Base-by-base conservation (phyloP, 1,284 basidiomycete species). In the Ceratobasidium sp. region DNA sequence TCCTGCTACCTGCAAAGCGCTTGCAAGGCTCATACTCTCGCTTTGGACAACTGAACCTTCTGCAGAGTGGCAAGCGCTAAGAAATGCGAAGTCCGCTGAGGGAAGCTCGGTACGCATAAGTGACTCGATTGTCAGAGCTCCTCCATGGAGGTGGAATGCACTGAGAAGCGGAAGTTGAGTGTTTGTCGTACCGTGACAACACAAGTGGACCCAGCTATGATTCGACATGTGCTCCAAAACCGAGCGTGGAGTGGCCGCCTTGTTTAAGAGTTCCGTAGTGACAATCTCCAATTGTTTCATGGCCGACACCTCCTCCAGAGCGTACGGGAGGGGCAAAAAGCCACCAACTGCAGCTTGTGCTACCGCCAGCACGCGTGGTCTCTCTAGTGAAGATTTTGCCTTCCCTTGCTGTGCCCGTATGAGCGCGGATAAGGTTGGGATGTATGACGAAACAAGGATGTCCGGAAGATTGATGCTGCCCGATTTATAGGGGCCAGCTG, bases 21-120 rank as follows among this genome's bases (percentile, higher is more conserved):
- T 61, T 26, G 77, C 77, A 3, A 78, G 57, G 46, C 68, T 67
- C 57, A 78, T 62, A 40, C 40, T 66, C 68, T 78, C 77, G 68
- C 64, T 68, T 33, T 67, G 77, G 3, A 38, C 57, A 23, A 28
- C 40, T 1, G 54, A 67, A 26, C 46, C 44, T 44, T 67, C 68
- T 1, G 77, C 77, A n/a, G 57, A 50, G 59, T 78, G 77, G n/a
- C 66, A 78, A 33, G 77, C 77, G 17, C 66, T 44, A 10, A 78
- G 59, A 40, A 78, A 70, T 4, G 67, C 77, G 57, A 78, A 71
- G 42, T 78, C 67, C 4, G 77, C 77, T 44, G 26, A 44, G 3
- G 66, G 66, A 33, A 71, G 68, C 20, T 70, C 54, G 23, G 54
- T 56, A 5, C 68, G 68, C 68, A 70, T 70, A 23, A 70, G 52